Evolutionary conservation across 164 flowering plant genomes (phyloP), one percentile per base, ranked within the genome.

Genomic region (Saururus chinensis): DNA sequence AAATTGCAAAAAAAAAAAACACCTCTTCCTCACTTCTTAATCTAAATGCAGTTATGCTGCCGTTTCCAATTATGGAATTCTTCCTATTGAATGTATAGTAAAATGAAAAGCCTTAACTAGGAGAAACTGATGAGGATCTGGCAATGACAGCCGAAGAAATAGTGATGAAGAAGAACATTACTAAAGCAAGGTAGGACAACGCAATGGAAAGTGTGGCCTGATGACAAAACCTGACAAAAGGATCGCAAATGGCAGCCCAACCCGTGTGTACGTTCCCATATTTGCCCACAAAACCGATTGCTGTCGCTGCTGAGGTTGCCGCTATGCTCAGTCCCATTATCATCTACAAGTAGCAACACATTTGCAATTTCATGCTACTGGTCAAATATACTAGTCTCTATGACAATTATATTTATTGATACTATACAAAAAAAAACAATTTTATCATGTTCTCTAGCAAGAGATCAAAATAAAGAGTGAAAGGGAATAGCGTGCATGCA

Each of bases 261-360:
- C 77, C 79, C 2, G 75, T 54, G n/a, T 80, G 73, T 1, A 51
- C 23, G 58, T 82, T 75, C 9, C 95, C 95, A 48, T 71, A 66
- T 4, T 40, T 60, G 1, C 79, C 82, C 40, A 85, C 59, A 20
- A 61, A 80, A 0, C 83, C 86, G 11, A 77, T 59, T 6, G 87
- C 82, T 1, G 79, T 71, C 19, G 82, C 84, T 0, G 87, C 89
- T 0, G 86, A 75, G 35, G 79, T 68, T 56, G 79, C 85, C 4
- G 82, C 68, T 13, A 79, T 58, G 52, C 65, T 30, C 70, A 84
- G 20, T 59, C 71, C 60, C 83, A 70, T 59, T 56, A 77, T 66
- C 24, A 76, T 68, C 95, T 87, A 81, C 49, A 45, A 8, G 49
- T 0, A 10, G 49, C 17, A 45, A 45, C 17, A 9, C 49, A 45